phyloP scores from a whole-genome alignment of 495 filamentous ascomycete genomes.

The Podospora didyma region DNA sequence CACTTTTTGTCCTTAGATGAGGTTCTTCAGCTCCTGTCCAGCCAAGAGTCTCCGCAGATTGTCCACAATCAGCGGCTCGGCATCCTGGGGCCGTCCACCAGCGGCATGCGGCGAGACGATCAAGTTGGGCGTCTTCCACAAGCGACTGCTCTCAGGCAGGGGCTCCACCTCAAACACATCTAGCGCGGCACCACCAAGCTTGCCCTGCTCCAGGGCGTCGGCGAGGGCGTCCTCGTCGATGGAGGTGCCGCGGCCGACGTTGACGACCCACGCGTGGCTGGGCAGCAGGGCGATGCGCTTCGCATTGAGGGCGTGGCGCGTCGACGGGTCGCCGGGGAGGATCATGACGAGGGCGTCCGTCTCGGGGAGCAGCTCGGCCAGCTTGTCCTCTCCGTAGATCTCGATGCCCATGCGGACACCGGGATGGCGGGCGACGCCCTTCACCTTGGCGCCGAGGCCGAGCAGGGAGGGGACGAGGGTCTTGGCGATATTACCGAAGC shows the following conservation, averaged over 20 bases:
- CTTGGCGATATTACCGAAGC: slow-evolving; percentile 82
- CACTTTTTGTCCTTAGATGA: slow-evolving; percentile 26
- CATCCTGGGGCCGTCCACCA: slow-evolving; percentile 50
- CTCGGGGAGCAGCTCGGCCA: slow-evolving; percentile 56
- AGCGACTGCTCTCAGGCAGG: slow-evolving; percentile 31
- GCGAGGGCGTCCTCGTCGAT: slow-evolving; percentile 77
- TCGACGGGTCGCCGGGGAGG: slow-evolving; percentile 60
- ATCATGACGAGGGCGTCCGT: slow-evolving; percentile 78
- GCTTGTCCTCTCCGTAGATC: slow-evolving; percentile 42
- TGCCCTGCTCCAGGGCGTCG: slow-evolving; percentile 63
- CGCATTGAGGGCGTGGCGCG: slow-evolving; percentile 65
- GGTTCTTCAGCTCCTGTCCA: slow-evolving; percentile 49
- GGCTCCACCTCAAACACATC: slow-evolving; percentile 84
- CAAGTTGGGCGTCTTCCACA: slow-evolving; percentile 38
- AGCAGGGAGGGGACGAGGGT: slow-evolving; percentile 67
- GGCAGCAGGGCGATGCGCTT: slow-evolving; percentile 69
- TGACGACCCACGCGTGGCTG: slow-evolving; percentile 73
- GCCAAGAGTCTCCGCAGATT: slow-evolving; percentile 52
- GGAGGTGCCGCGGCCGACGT: slow-evolving; percentile 76
- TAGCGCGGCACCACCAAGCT: slow-evolving; percentile 63
- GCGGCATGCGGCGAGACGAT: slow-evolving; percentile 44
- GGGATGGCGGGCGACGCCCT: slow-evolving; percentile 45
- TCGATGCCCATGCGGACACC: slow-evolving; percentile 57
- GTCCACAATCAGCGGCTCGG: slow-evolving; percentile 48
- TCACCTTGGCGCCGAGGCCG: slow-evolving; percentile 47